A percentile compares a stretch with the other conserved stretches of the same genome.
phyloP scores from a whole-genome alignment of 2,329 filamentous ascomycete species.

The Stylonectria norvegica region DNA sequence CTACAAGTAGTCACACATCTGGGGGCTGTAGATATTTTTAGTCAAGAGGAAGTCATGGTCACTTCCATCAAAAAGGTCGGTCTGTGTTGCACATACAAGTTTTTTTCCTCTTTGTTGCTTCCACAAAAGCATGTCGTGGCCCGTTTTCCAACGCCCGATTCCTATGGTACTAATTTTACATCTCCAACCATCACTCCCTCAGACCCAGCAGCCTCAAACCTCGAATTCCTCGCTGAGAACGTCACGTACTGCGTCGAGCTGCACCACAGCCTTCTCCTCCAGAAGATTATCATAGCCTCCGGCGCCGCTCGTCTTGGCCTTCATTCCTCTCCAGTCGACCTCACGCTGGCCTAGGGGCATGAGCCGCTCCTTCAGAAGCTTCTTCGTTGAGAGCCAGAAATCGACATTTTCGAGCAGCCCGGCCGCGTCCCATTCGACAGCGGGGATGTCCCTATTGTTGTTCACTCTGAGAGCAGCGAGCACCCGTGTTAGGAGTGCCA shows the following conservation, averaged over 20 bases:
- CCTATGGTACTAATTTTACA: slow-evolving; percentile 20
- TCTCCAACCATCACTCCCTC: slow-evolving; percentile 13
- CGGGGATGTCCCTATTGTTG: slow-evolving; percentile 69
- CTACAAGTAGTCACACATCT: no score
- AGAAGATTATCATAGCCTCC: slow-evolving; percentile 58
- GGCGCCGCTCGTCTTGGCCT: slow-evolving; percentile 33
- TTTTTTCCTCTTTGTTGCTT: slow-evolving; percentile 16
- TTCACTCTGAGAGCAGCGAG: slow-evolving; percentile 62
- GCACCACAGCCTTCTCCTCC: slow-evolving; percentile 70
- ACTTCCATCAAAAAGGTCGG: no score
- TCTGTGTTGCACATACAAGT: no score
- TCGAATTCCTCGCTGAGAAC: slow-evolving; percentile 54
- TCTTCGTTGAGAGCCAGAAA: slow-evolving; percentile 69
- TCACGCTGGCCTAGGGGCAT: slow-evolving; percentile 72
- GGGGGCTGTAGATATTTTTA: no score
- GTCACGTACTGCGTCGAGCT: slow-evolving; percentile 60
- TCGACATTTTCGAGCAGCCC: slow-evolving; percentile 78
- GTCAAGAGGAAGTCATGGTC: no score
- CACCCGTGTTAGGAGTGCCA: slow-evolving; percentile 72
- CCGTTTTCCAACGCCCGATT: slow-evolving; percentile 24
- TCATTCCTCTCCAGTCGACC: slow-evolving; percentile 54
- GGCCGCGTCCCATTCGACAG: slow-evolving; percentile 70
- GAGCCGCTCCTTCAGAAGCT: slow-evolving; percentile 67
- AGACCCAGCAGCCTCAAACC: slow-evolving; percentile 17
- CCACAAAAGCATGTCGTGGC: slow-evolving; percentile 16